Evolutionary conservation across 2,329 filamentous ascomycete species (phyloP), one percentile per base, ranked within the genome.

Genomic region (Cladophialophora bantiana): DNA sequence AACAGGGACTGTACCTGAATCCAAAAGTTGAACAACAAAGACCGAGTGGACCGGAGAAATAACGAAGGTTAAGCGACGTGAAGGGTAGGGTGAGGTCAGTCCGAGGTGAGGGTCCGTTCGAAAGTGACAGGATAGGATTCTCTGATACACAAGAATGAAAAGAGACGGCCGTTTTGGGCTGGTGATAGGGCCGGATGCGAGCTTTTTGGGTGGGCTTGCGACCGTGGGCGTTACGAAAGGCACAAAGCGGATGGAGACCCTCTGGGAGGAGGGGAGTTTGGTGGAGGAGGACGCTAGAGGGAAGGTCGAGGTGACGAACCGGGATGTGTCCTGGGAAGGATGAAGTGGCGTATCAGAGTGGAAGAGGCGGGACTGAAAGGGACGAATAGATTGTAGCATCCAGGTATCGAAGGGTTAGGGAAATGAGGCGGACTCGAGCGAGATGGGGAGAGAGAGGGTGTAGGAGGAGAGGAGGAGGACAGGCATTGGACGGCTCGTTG

Each of bases 41-140:
- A 57, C 38, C 35, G 50, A 61, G 57, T 65, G 63, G 63, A 55
- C 55, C 63, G 63, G 63, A 65, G 60, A 65, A 61, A 65, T 56
- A 45, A 53, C 45, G 45, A 35, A 36, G 56, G 56, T 65, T 55
- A 65, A 57, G 58, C 63, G 57, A 61, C 20, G 42, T 52, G 38
- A 36, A 48, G 52, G 34, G 26, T 26, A 26, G 26, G 59, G 48
- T 61, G 59, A 61, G 32, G 59, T 60, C 45, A 52, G 32, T 61
- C 35, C 34, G 42, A 61, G 52, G 59, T 53, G 48, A 18, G 57
- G 57, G 57, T 59, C 57, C 57, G 38, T 50, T 35, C 38, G 57
- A 18, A 35, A 34, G 57, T 10, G 45, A 50, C 57, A 59, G 26
- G 57, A 48, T 20, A 35, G 57, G 32, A 35, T 12, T 26, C 45